Evolutionary conservation across 176 grass and related monocot species (phyloP).

Genomic region (Saccharum spontaneum): DNA sequence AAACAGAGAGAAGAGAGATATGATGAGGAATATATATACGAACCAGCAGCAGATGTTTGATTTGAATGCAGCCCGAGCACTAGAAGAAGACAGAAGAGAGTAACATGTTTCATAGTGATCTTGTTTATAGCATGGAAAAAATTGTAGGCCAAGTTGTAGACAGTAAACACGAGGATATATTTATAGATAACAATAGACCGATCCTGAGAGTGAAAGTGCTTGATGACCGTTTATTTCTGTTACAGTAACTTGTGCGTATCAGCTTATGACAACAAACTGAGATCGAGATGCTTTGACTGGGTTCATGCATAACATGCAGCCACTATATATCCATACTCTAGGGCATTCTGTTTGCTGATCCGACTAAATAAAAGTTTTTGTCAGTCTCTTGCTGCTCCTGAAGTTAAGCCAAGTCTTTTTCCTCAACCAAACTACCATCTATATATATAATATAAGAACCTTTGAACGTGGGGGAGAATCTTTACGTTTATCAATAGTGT

Average conservation of each 20-base stretch:
- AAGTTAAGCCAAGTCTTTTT: no score
- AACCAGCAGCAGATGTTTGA: neutral
- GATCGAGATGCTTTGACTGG: neutral
- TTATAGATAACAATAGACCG: neutral
- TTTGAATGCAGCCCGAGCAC: neutral
- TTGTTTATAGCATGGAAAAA: neutral
- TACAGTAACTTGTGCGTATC: neutral
- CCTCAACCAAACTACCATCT: no score
- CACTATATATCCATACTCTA: no score
- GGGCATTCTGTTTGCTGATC: no score
- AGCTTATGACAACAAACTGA: neutral
- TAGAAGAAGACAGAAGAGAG: neutral
- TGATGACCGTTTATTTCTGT: neutral
- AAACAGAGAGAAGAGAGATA: no score
- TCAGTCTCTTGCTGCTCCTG: no score
- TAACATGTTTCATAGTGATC: neutral
- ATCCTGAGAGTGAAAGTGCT: neutral
- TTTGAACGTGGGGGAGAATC: no score
- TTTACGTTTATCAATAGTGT: no score
- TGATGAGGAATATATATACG: neutral
- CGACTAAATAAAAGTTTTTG: no score
- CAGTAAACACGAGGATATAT: neutral
- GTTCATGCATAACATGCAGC: neutral
- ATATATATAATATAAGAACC: no score
- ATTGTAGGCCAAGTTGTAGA: neutral